Conservation (phyloP, 2,329 filamentous ascomycete genomes). For the Alternaria brassicicola region DNA sequence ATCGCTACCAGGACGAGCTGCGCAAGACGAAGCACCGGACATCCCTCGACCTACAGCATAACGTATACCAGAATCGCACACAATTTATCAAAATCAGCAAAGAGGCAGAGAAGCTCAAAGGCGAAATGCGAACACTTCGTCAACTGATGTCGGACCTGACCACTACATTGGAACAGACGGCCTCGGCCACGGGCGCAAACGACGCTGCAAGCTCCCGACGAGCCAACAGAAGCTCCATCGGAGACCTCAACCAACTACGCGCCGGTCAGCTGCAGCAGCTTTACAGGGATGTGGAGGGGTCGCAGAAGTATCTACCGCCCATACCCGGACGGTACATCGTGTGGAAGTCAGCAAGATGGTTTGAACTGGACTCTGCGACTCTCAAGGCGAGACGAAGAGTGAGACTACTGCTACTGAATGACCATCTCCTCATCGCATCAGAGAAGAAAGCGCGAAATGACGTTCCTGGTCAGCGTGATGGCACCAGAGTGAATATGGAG, state of each 20-base stretch:
- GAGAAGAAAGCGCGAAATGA: constrained; percentile 93
- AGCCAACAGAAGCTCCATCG: constrained; percentile 85
- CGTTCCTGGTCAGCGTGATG: constrained; percentile 56
- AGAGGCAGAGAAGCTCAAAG: constrained; percentile 96
- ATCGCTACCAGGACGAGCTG: constrained; percentile 77
- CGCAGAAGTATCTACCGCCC: constrained; percentile 94
- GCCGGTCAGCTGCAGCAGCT: constrained; percentile 74
- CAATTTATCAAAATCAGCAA: constrained; percentile 99
- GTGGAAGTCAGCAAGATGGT: constrained; percentile 90
- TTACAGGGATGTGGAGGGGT: constrained; percentile 97
- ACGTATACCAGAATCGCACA: constrained; percentile 93
- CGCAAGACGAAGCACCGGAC: constrained; percentile 79
- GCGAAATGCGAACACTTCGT: constrained; percentile 89
- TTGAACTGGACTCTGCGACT: constrained; percentile 95
- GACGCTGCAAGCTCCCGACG: constrained; percentile 54
- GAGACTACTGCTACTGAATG: constrained; percentile 90
- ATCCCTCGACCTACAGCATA: constrained; percentile 86
- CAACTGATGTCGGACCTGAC: constrained; percentile 92
- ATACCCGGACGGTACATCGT: constrained; percentile 91
- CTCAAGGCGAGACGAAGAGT: constrained; percentile 92
- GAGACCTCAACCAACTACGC: constrained; percentile 72
- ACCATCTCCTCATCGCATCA: constrained; percentile 88
- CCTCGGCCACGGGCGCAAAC: constrained; percentile 49
- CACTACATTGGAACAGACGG: constrained; percentile 54
- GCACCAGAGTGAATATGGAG: constrained; percentile 59